These are phyloP conservation scores for Nigrospora oryzae DNA, from an alignment of 2,329 filamentous ascomycete genomes.

Conservation along the genomic window DNA sequence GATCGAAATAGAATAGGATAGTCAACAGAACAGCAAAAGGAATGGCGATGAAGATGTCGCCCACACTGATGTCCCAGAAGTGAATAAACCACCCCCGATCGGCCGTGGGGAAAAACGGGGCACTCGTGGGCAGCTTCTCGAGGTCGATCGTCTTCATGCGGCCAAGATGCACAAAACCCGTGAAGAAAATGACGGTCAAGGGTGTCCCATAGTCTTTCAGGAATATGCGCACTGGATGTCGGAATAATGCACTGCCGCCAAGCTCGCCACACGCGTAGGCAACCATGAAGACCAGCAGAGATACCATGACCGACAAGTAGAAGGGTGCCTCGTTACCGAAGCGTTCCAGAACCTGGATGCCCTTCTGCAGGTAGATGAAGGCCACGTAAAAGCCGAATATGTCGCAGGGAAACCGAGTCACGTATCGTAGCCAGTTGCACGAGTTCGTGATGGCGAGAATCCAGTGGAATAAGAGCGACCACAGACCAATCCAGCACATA, in stretches of 20 bases:
- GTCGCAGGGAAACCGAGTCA: conserved; percentile 86
- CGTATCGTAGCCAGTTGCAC: conserved; percentile 81
- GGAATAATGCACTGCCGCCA: conserved; percentile 64
- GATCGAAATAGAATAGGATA: conserved; percentile 83
- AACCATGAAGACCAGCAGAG: conserved; percentile 68
- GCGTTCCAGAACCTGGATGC: conserved; percentile 73
- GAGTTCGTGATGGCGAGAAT: conserved; percentile 75
- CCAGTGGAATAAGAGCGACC: conserved; percentile 81
- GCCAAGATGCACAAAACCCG: conserved; percentile 79
- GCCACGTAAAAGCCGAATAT: conserved; percentile 93
- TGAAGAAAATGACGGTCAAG: conserved; percentile 77
- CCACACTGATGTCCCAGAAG: conserved; percentile 70
- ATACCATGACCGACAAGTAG: conserved; percentile 72
- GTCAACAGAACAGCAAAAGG: conserved; percentile 80
- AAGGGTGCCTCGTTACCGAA: conserved; percentile 61
- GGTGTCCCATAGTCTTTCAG: conserved; percentile 87
- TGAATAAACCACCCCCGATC: conserved; percentile 69
- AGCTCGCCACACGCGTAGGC: conserved; percentile 68
- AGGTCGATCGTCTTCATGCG: conserved; percentile 67
- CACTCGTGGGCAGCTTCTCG: conserved; percentile 64
- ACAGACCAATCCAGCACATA: conserved; percentile 89
- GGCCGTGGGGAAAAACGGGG: conserved; percentile 69
- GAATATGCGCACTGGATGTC: conserved; percentile 68
- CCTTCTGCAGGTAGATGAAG: conserved; percentile 86
- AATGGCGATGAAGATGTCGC: conserved; percentile 74